Conservation (phyloP, 164 flowering plant genomes). For the Liquidambar formosana region DNA sequence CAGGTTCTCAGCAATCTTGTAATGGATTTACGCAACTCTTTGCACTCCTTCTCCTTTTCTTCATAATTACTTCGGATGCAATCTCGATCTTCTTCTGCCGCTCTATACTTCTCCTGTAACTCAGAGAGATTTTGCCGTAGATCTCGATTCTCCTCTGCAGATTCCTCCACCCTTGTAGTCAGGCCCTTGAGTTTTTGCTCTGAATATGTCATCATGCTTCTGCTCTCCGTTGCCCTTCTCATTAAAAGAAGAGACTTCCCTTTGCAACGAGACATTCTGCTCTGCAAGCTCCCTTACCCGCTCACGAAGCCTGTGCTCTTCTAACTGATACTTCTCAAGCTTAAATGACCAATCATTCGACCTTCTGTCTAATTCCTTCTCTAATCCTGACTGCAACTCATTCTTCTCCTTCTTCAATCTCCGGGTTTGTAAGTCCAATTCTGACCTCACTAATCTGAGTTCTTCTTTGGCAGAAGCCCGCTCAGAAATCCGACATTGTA, state of each 20-base stretch:
- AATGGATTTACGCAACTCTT: slow-evolving; percentile 68
- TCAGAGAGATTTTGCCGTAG: slow-evolving; percentile 46
- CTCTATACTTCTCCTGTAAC: slow-evolving; percentile 44
- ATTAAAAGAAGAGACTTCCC: slow-evolving; percentile 66
- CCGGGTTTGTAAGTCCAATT: slow-evolving; percentile 43
- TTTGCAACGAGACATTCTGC: slow-evolving; percentile 89
- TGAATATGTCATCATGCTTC: slow-evolving; percentile 30
- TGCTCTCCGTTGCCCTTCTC: slow-evolving; percentile 61
- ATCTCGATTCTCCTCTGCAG: slow-evolving; percentile 41
- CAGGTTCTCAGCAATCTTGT: slow-evolving; percentile 68
- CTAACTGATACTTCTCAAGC: slow-evolving; percentile 73
- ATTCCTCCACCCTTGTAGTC: slow-evolving; percentile 39
- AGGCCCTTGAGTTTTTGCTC: slow-evolving; percentile 59
- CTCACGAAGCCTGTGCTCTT: slow-evolving; percentile 90
- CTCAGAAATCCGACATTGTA: slow-evolving; percentile 59
- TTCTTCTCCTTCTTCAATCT: slow-evolving; percentile 77
- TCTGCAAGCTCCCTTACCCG: slow-evolving; percentile 94
- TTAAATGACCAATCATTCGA: slow-evolving; percentile 82
- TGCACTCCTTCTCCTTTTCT: slow-evolving; percentile 74
- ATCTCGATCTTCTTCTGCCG: slow-evolving; percentile 48
- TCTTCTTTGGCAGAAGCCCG: slow-evolving; percentile 57
- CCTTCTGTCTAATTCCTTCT: slow-evolving; percentile 87
- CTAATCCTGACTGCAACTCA: slow-evolving; percentile 68
- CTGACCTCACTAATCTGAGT: slow-evolving; percentile 43
- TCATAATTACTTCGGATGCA: slow-evolving; percentile 59